Conservation (phyloP, 2,329 filamentous ascomycete species). For the Hypocrella siamensis region DNA sequence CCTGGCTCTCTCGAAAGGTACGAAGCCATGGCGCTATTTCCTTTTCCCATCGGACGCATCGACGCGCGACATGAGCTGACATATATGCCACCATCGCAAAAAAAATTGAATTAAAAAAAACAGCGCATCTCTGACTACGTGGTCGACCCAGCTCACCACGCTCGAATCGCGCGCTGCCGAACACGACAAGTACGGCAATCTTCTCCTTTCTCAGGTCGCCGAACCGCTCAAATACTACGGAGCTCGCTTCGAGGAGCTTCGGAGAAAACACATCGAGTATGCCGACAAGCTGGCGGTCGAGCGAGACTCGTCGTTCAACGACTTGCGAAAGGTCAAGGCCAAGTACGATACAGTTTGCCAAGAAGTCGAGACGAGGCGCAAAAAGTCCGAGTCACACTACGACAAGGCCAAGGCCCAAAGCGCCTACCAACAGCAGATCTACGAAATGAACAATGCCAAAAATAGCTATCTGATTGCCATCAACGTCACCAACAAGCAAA, state of each 20-base stretch:
- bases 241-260: conserved; percentile 71
- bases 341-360: conserved; percentile 91
- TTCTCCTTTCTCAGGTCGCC: conserved; percentile 65
- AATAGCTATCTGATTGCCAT: conserved; percentile 96
- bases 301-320: conserved; percentile 66
- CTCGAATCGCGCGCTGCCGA: conserved; percentile 78
- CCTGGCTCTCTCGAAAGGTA: conserved; percentile 87
- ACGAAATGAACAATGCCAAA: conserved; percentile 95
- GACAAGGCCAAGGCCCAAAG: conserved; percentile 87
- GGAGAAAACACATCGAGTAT: conserved; percentile 82
- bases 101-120: too few relatives aligned
- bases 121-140: conserved; percentile 88
- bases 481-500: conserved; percentile 94
- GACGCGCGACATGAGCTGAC: too few relatives aligned
- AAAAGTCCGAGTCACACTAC: conserved; percentile 89
- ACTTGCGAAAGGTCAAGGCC: conserved; percentile 77
- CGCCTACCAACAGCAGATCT: conserved; percentile 79
- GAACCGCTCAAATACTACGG: conserved; percentile 69
- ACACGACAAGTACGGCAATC: conserved; percentile 70
- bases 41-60: not conserved
- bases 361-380: conserved; percentile 84
- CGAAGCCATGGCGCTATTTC: not conserved
- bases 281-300: conserved; percentile 81
- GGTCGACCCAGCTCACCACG: conserved; percentile 84
- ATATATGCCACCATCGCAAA: too few relatives aligned